Conservation (phyloP, 257 asterid genomes). For the Salvia hispanica region DNA sequence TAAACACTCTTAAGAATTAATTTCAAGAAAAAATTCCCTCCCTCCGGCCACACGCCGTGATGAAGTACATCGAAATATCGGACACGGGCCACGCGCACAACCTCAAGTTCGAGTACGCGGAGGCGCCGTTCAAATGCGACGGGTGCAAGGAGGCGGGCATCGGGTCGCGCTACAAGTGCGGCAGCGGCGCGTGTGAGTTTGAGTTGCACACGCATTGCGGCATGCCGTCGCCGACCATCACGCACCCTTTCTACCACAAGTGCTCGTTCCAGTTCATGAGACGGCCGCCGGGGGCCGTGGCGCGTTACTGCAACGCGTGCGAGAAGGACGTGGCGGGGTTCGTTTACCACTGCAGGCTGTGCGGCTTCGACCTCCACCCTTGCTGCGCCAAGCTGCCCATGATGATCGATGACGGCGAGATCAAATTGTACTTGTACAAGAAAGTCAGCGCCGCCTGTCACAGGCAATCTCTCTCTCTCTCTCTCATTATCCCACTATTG, state of each 20-base stretch:
- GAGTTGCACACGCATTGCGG: constrained; percentile 93
- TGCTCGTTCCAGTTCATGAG: constrained; percentile 80
- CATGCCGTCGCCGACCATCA: constrained; percentile 56
- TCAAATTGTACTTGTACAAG: constrained; percentile 58
- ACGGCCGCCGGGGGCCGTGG: constrained; percentile 66
- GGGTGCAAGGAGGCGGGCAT: constrained; percentile 95
- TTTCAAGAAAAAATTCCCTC: too few relatives aligned
- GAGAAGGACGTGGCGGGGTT: constrained; percentile 83
- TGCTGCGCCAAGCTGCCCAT: constrained; percentile 96
- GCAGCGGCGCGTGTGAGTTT: constrained; percentile 55
- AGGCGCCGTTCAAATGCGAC: constrained; percentile 89
- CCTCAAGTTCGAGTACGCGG: constrained; percentile 67
- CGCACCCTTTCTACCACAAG: constrained; percentile 79
- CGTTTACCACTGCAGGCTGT: constrained; percentile 76
- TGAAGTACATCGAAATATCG: constrained; percentile 75
- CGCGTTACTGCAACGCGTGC: constrained; percentile 95
- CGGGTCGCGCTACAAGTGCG: constrained; percentile 79
- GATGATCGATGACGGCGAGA: constrained; percentile 78
- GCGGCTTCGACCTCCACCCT: constrained; percentile 96
- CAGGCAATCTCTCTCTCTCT: constrained; percentile 35
- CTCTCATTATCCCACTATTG: background rate
- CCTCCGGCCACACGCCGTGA: constrained; percentile 28
- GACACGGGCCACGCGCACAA: constrained; percentile 88
- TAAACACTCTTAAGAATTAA: background rate
- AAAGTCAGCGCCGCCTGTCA: constrained; percentile 74